Evolutionary conservation across 2,329 filamentous ascomycete genomes (phyloP).

Genomic region (Sporothrix curviconia): DNA sequence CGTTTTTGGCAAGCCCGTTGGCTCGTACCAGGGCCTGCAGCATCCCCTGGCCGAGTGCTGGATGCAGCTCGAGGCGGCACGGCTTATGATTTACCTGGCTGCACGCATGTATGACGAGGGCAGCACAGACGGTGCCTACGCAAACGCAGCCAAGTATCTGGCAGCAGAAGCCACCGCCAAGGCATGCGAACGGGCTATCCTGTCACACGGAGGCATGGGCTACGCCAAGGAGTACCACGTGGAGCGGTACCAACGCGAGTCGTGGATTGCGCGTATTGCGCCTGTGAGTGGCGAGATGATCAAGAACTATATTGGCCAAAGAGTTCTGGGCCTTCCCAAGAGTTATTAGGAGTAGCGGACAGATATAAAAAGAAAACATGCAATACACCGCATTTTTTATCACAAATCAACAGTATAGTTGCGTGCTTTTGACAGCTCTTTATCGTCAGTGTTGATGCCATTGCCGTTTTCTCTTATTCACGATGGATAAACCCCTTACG

Average conservation of each 20-base stretch:
- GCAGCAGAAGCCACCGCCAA: conserved; percentile 58
- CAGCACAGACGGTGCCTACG: neutral
- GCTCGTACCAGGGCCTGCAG: conserved; percentile 58
- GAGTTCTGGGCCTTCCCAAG: conserved; percentile 57
- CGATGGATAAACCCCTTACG: too few species aligned
- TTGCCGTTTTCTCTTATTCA: too few species aligned
- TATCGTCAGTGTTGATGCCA: too few species aligned
- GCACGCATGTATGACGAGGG: conserved; percentile 52
- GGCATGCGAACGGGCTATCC: conserved; percentile 54
- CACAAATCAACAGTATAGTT: too few species aligned
- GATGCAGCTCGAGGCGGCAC: conserved; percentile 59
- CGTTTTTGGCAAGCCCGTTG: conserved; percentile 58
- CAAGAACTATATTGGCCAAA: conserved; percentile 65
- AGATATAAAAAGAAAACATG: too few species aligned
- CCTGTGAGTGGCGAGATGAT: conserved; percentile 68
- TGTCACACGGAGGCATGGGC: conserved; percentile 58
- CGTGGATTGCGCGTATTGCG: conserved; percentile 57
- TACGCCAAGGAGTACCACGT: conserved; percentile 61
- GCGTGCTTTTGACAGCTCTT: too few species aligned
- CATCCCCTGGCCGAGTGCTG: conserved; percentile 61
- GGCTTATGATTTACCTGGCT: conserved; percentile 59
- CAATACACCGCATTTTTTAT: too few species aligned
- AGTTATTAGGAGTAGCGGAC: conserved; percentile 56
- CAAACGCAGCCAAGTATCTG: conserved; percentile 64
- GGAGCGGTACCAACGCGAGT: conserved; percentile 57